A percentile compares a stretch with the other conserved stretches of the same genome.
Evolutionary conservation across 371 early-diverging fungal genomes (phyloP).

Genomic region (Zychaea mexicana): DNA sequence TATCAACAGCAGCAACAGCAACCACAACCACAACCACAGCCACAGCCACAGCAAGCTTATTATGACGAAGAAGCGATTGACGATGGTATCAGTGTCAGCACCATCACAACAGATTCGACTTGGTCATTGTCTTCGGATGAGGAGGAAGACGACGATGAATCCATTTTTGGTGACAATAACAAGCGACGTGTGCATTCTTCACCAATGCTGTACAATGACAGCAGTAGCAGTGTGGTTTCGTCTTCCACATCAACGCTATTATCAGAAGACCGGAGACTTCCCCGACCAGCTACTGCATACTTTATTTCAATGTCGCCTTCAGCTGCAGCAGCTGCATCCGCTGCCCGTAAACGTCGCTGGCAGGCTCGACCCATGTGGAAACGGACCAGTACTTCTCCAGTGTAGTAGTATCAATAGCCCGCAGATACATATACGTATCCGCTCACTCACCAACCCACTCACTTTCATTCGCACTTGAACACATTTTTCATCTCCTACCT

Average conservation of each 20-base stretch:
- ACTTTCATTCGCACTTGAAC: too few species aligned
- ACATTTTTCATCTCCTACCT: too few species aligned
- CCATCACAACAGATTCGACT: not conserved
- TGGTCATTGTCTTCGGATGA: slow-evolving; percentile 1
- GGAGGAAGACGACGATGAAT: not conserved
- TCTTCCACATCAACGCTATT: not conserved
- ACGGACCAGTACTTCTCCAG: not conserved
- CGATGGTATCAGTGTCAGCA: not conserved
- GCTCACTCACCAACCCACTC: too few species aligned
- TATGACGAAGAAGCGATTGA: not conserved
- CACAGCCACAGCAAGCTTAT: not conserved
- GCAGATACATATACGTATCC: too few species aligned
- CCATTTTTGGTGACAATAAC: not conserved
- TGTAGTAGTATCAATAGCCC: not conserved
- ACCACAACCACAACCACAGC: not conserved
- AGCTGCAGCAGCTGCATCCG: slow-evolving; percentile 21
- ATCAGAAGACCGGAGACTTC: not conserved
- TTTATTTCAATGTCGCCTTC: slow-evolving; percentile 16
- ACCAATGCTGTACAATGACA: not conserved
- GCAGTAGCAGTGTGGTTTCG: not conserved
- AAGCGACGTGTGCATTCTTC: slow-evolving; percentile 1
- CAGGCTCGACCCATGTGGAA: slow-evolving; percentile 2
- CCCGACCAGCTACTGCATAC: slow-evolving; percentile 11
- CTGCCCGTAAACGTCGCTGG: slow-evolving; percentile 14
- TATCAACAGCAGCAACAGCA: not conserved